Conservation (phyloP, 2,329 filamentous ascomycete species). For the Gaeumannomyces sp. region DNA sequence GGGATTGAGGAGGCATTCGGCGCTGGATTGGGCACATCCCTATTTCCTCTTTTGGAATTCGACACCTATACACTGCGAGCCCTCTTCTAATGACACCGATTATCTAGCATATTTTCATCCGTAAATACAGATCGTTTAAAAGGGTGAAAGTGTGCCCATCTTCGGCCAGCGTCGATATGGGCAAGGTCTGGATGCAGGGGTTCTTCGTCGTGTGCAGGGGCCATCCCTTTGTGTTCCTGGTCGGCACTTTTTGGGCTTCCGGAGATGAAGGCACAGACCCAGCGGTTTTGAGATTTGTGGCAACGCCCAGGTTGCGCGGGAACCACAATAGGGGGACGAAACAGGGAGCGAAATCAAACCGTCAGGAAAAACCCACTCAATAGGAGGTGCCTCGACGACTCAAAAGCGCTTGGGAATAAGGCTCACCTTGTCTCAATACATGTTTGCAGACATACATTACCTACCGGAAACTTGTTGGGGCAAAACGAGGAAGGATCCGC, state of each 20-base stretch:
- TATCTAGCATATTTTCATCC: background rate
- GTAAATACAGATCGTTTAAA: background rate
- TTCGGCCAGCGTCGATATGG: background rate
- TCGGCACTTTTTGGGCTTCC: background rate
- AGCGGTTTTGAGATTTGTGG: background rate
- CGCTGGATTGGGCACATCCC: too few relatives aligned
- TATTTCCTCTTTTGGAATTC: background rate
- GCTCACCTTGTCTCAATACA: too few relatives aligned
- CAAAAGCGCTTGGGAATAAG: background rate
- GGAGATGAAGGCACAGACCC: background rate
- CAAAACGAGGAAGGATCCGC: background rate
- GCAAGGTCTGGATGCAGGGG: background rate
- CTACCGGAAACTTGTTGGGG: background rate
- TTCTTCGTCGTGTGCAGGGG: background rate
- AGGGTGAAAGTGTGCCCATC: background rate
- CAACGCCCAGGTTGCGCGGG: background rate
- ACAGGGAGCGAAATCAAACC: background rate
- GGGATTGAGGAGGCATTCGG: background rate
- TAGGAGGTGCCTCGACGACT: background rate
- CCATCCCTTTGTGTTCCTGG: background rate
- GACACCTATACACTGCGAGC: background rate
- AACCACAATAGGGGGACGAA: constrained; percentile 1
- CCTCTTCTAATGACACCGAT: background rate
- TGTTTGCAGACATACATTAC: background rate
- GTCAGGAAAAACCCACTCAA: background rate